Evolutionary conservation across 805 yeast genomes (phyloP), one percentile per base, ranked within the genome.

Genomic region (Lipomyces lipofer): DNA sequence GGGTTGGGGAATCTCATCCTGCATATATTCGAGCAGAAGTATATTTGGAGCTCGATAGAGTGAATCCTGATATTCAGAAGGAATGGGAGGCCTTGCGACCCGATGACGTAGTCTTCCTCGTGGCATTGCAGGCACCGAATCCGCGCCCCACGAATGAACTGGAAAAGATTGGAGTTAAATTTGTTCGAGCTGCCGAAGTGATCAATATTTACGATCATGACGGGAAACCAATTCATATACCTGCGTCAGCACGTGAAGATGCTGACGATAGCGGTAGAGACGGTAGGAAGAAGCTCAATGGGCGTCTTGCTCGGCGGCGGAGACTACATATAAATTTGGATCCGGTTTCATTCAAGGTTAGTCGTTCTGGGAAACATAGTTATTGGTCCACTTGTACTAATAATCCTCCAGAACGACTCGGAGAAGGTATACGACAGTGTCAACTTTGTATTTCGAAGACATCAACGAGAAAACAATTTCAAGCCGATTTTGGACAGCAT

Each of bases 381-480:
- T n/a, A n/a, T n/a, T n/a, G n/a, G n/a, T n/a, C n/a, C n/a, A n/a
- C n/a, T n/a, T n/a, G n/a, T n/a, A n/a, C n/a, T n/a, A n/a, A n/a
- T n/a, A n/a, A n/a, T n/a, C n/a, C n/a, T n/a, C n/a, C 30, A 49
- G 5, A 17, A 8, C 3, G 49, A 43, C 17, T 13, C 43, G 28
- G 56, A 52, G 46, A 35, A 49, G 45, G 7, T 58, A 56, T 45
- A 52, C 38, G 46, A 27, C 9, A 25, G 39, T 19, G 22, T 60
- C 43, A 71, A 71, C 43, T 52, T 64, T n/a, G 40, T 72, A 5
- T 50, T 73, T 9, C 66, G 70, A 29, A 49, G 67, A 4, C 53
- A 54, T 13, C 51, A 49, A 15, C 45, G 50, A 24, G 68, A 62
- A 25, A 58, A 60, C 44, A 62, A 54, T 45, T 62, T 67, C 55